Conservation (phyloP, 306 rosid genomes). For the Quercus aquifolioides region DNA sequence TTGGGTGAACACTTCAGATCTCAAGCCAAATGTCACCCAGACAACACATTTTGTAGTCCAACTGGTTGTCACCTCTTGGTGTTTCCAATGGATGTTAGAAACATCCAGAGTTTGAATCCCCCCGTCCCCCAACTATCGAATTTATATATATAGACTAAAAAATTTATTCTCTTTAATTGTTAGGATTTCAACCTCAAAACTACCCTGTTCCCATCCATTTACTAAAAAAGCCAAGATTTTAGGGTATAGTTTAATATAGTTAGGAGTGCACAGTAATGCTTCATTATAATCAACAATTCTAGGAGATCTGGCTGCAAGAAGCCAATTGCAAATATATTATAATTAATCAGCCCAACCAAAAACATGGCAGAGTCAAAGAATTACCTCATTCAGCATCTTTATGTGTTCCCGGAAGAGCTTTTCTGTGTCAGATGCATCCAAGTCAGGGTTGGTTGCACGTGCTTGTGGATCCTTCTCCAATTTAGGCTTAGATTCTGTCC, state of each 20-base stretch:
- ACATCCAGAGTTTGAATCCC: too few species aligned
- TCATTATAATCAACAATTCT: neutral
- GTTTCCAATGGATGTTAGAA: too few species aligned
- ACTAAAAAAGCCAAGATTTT: neutral
- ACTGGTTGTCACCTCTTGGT: too few species aligned
- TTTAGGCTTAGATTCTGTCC: conserved; percentile 82
- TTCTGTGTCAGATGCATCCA: conserved; percentile 76
- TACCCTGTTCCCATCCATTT: neutral
- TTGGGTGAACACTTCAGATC: too few species aligned
- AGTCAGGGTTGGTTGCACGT: conserved; percentile 75
- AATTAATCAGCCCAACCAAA: neutral
- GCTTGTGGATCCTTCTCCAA: conserved; percentile 89
- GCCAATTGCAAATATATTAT: neutral
- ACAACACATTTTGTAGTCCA: too few species aligned
- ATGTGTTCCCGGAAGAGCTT: conserved; percentile 85
- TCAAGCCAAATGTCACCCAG: too few species aligned
- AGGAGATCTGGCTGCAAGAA: neutral
- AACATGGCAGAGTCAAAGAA: neutral
- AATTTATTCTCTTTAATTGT: neutral
- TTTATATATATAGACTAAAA: too few species aligned
- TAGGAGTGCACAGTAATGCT: neutral
- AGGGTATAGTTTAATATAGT: neutral
- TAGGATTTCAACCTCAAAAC: neutral
- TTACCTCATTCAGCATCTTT: conserved; percentile 92
- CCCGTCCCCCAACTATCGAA: too few species aligned